phyloP scores from a whole-genome alignment of 1,139 yeast genomes.

The Sugiyamaella paludigena region DNA sequence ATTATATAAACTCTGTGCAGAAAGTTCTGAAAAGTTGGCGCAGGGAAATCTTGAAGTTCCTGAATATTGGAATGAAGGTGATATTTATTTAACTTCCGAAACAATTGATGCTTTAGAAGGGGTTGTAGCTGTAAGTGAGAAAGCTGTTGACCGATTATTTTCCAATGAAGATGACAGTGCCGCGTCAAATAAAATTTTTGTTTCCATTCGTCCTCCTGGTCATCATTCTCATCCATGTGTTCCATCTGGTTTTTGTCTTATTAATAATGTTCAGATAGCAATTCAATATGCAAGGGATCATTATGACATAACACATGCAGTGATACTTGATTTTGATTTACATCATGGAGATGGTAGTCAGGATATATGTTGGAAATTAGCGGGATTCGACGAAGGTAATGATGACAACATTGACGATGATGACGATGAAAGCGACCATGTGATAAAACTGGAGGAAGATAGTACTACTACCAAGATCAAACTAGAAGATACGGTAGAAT shows the following conservation, averaged over 20 bases:
- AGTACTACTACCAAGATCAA: no score
- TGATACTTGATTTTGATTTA: conserved; percentile 76
- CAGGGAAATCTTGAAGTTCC: conserved; percentile 70
- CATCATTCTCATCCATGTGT: conserved; percentile 85
- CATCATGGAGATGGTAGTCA: conserved; percentile 95
- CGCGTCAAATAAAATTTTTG: conserved; percentile 52
- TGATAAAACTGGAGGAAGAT: not conserved
- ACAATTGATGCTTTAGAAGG: conserved; percentile 77
- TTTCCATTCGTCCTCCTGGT: conserved; percentile 79
- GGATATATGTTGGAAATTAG: conserved; percentile 81
- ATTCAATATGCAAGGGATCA: conserved; percentile 71
- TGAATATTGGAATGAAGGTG: conserved; percentile 79
- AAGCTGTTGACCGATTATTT: conserved; percentile 62
- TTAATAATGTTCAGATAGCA: conserved; percentile 80
- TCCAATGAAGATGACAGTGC: not conserved
- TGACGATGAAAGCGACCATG: conserved; percentile 12
- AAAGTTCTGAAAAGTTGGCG: conserved; percentile 55
- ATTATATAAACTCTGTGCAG: conserved; percentile 57
- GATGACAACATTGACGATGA: conserved; percentile 15
- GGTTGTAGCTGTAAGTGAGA: conserved; percentile 74
- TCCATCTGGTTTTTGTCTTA: conserved; percentile 84
- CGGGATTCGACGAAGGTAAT: conserved; percentile 49
- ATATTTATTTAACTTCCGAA: conserved; percentile 66
- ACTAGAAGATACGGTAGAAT: not conserved
- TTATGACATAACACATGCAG: conserved; percentile 74